Base-by-base conservation (phyloP, 2,329 filamentous ascomycete species). In the Colletotrichum higginsianum region DNA sequence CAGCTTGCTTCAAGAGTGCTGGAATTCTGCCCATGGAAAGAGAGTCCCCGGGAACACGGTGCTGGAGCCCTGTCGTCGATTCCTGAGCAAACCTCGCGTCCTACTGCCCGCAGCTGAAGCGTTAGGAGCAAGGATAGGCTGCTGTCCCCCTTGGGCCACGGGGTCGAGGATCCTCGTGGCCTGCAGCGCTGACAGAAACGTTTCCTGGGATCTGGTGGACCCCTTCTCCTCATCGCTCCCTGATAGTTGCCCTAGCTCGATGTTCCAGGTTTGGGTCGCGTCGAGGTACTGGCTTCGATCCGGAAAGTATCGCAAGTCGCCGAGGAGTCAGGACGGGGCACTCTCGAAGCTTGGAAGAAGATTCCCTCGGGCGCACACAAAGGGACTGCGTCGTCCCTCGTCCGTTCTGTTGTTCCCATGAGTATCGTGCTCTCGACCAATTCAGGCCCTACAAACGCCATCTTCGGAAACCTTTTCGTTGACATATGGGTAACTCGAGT, bases 151-250 rank as follows among this genome's bases (percentile, higher is more conserved):
- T 42, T 26, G 53, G 38, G 52, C n/a, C 57, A 16, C 60, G 46
- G 46, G 49, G 35, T 42, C 40, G 46, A 68, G 58, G 65, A 68
- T 68, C 60, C 46, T 60, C 58, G 44, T 49, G 30, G 53, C 46
- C 58, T 58, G 65, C 68, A 64, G 52, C 47, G 65, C 68, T 68
- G 65, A 68, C 65, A 71, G 65, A 68, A 71, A 60, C 56, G 66
- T 71, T 60, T 64, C 58, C 50, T 30, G 58, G 30, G 38, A 47
- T 38, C 18, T 42, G 53, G 57, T 67, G 52, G 49, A 40, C 30
- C 30, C 64, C 57, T 42, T 58, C 53, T 55, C 65, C 58, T 58
- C 52, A 57, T 18, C 21, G 11, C 46, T 38, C 58, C 46, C 52
- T 40, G 13, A 53, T 49, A 47, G 52, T 26, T 58, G 64, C 67